Conservation (phyloP, 352 stramenopile species). For the Globisporangium uncinulatum region DNA sequence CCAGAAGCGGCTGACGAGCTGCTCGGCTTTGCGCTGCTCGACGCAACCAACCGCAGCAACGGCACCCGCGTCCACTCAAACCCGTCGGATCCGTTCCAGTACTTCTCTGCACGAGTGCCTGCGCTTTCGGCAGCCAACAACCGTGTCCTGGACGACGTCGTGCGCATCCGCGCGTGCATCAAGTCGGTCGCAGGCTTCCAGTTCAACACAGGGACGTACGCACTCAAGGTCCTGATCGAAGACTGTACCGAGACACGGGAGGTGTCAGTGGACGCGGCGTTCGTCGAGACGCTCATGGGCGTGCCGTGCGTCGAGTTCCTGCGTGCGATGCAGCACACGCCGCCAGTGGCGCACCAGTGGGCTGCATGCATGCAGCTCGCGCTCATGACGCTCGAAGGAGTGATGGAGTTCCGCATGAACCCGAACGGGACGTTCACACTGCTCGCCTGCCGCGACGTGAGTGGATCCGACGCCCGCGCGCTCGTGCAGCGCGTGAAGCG, state of each 20-base stretch:
- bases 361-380: slow-evolving; percentile 73
- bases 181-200: slow-evolving; percentile 83
- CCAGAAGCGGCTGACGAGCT: background rate
- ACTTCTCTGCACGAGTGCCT: slow-evolving; percentile 30
- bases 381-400: slow-evolving; percentile 75
- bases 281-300: slow-evolving; percentile 71
- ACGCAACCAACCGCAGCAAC: background rate
- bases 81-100: slow-evolving; percentile 36
- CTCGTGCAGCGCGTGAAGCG: slow-evolving; percentile 42
- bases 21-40: slow-evolving; percentile 16
- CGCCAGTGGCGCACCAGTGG: slow-evolving; percentile 48
- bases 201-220: slow-evolving; percentile 64
- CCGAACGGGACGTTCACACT: slow-evolving; percentile 36
- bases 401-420: slow-evolving; percentile 50
- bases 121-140: slow-evolving; percentile 13
- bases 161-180: slow-evolving; percentile 64
- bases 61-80: slow-evolving; percentile 7
- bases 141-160: slow-evolving; percentile 19
- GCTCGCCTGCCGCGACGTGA: slow-evolving; percentile 43
- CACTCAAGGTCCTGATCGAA: slow-evolving; percentile 69
- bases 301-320: slow-evolving; percentile 64
- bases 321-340: slow-evolving; percentile 58
- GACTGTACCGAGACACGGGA: slow-evolving; percentile 61
- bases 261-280: slow-evolving; percentile 42
- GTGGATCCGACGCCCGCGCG: slow-evolving; percentile 22